Percentiles rank a stretch among this genome's conserved stretches.
Evolutionary conservation across 2,329 filamentous ascomycete species (phyloP).

Genomic region (Biscogniauxia sp.): DNA sequence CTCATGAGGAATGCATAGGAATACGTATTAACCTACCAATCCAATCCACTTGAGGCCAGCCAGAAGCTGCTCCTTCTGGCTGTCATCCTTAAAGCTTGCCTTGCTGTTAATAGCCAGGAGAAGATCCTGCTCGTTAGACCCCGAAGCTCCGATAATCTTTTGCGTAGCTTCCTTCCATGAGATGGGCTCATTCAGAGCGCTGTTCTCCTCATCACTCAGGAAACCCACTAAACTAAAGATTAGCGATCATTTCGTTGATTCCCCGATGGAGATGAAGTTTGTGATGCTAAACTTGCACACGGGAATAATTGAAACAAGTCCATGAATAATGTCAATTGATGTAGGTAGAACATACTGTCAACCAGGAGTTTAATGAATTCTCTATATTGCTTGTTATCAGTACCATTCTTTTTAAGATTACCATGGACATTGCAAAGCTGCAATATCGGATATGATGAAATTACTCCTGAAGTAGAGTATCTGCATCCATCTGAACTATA

Average conservation of each 20-base stretch:
- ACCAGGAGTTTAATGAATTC: conserved; percentile 86
- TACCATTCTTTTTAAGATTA: too few relatives aligned
- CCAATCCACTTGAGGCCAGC: conserved; percentile 66
- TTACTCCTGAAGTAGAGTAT: too few relatives aligned
- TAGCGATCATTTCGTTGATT: background rate
- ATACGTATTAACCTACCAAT: conserved; percentile 24
- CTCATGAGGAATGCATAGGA: conserved; percentile 56
- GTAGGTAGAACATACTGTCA: conserved; percentile 46
- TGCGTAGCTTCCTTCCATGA: conserved; percentile 84
- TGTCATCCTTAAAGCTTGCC: conserved; percentile 66
- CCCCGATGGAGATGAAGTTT: too few relatives aligned
- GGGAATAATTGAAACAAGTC: too few relatives aligned
- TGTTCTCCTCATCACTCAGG: conserved; percentile 67
- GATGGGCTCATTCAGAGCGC: conserved; percentile 64
- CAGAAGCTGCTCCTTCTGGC: conserved; percentile 69
- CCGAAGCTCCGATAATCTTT: conserved; percentile 69
- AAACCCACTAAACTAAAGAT: conserved; percentile 58
- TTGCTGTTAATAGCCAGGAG: conserved; percentile 71
- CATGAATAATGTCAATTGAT: too few relatives aligned
- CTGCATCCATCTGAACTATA: too few relatives aligned
- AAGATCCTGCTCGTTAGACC: conserved; percentile 67
- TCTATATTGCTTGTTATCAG: too few relatives aligned
- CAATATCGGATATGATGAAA: too few relatives aligned
- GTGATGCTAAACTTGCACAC: too few relatives aligned
- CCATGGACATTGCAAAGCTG: too few relatives aligned